phyloP scores from a whole-genome alignment of 805 yeast genomes.

The Yamadazyma takamatsuzukensis region DNA sequence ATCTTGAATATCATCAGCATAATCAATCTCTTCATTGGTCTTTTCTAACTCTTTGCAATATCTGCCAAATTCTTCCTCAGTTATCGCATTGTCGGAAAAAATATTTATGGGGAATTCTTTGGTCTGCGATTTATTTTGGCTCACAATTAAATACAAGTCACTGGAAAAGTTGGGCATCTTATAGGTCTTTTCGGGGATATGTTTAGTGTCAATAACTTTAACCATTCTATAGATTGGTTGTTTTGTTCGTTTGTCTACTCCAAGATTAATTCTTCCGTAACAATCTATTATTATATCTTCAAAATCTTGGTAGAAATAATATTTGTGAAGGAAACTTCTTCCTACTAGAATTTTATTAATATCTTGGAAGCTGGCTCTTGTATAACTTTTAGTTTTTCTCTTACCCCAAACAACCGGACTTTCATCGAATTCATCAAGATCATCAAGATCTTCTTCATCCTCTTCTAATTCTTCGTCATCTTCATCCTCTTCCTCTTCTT shows the following conservation, averaged over 20 bases:
- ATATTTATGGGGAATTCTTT: slow-evolving; percentile 73
- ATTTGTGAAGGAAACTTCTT: slow-evolving; percentile 69
- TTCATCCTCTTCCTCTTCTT: slow-evolving; percentile 32
- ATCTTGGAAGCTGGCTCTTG: slow-evolving; percentile 52
- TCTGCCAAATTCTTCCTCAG: slow-evolving; percentile 67
- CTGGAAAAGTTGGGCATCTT: slow-evolving; percentile 40
- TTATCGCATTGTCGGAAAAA: slow-evolving; percentile 74
- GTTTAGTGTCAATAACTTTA: slow-evolving; percentile 63
- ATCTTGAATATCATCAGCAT: slow-evolving; percentile 57
- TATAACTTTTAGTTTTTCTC: slow-evolving; percentile 15
- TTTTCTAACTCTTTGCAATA: slow-evolving; percentile 61
- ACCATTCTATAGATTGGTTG: slow-evolving; percentile 78
- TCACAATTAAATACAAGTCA: slow-evolving; percentile 59
- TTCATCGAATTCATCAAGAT: slow-evolving; percentile 24
- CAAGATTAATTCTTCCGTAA: slow-evolving; percentile 80
- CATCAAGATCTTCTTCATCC: slow-evolving; percentile 42
- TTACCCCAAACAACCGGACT: slow-evolving; percentile 35
- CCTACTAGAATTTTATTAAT: slow-evolving; percentile 75
- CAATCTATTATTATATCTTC: slow-evolving; percentile 66
- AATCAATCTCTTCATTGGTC: slow-evolving; percentile 57
- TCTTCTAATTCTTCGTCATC: slow-evolving; percentile 44
- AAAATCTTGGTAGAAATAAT: slow-evolving; percentile 80
- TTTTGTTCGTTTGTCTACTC: slow-evolving; percentile 59
- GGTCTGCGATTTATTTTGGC: slow-evolving; percentile 75
- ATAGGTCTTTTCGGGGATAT: slow-evolving; percentile 40